phyloP scores from a whole-genome alignment of 75 land plant genomes.

The Picea glauca region DNA sequence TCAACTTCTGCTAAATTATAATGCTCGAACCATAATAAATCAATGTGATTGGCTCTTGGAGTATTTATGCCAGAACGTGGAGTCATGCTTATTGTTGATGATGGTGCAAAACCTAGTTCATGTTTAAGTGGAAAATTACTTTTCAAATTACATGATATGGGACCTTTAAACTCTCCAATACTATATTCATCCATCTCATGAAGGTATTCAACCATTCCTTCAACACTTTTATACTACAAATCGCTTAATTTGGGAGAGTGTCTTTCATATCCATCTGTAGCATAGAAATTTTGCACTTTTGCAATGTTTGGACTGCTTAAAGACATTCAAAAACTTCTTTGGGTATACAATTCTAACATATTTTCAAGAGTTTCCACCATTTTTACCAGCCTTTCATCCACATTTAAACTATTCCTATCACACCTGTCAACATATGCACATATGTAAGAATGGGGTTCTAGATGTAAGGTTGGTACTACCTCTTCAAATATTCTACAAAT shows the following conservation, averaged over 20 bases:
- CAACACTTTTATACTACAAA: conserved; percentile 48
- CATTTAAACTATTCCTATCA: conserved; percentile 31
- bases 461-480: conserved; percentile 36
- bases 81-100: conserved; percentile 49
- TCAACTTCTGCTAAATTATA: conserved; percentile 51
- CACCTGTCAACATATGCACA: conserved; percentile 67
- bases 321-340: conserved; percentile 16
- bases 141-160: conserved; percentile 28
- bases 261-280: conserved; percentile 22
- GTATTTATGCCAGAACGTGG: conserved; percentile 62
- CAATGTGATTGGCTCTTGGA: conserved; percentile 68
- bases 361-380: conserved; percentile 52
- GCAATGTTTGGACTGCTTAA: conserved; percentile 32
- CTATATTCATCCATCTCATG: conserved; percentile 73
- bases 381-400: conserved; percentile 49
- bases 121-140: conserved; percentile 22
- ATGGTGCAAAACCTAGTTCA: conserved; percentile 22
- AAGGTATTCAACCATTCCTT: conserved; percentile 77
- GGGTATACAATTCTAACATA: conserved; percentile 32
- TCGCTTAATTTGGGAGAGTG: conserved; percentile 44
- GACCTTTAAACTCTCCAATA: conserved; percentile 44
- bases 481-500: conserved; percentile 72
- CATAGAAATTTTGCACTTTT: conserved; percentile 21
- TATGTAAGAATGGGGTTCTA: conserved; percentile 60
- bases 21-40: conserved; percentile 62